Conservation (phyloP, 257 asterid genomes). For the Avicennia marina region DNA sequence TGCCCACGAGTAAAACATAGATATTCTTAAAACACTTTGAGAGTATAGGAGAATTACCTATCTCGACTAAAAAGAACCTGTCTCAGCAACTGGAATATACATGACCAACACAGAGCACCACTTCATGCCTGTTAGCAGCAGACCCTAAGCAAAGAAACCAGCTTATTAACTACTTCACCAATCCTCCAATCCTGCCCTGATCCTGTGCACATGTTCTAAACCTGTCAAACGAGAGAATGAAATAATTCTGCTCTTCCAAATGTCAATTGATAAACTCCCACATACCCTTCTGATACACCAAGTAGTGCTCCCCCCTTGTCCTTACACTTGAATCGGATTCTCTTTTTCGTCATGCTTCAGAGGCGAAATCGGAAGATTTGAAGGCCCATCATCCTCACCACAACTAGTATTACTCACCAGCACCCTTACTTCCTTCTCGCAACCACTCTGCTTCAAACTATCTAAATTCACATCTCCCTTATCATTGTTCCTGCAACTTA, state of each 20-base stretch:
- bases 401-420: conserved; percentile 37
- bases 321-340: conserved; percentile 42
- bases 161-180: conserved; percentile 41
- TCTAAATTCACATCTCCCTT: conserved; percentile 15
- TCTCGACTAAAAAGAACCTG: conserved; percentile 29
- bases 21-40: conserved; percentile 31
- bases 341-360: conserved; percentile 41
- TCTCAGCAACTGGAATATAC: conserved; percentile 49
- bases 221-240: conserved; percentile 17
- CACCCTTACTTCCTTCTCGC: conserved; percentile 32
- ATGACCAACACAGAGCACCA: conserved; percentile 38
- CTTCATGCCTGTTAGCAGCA: conserved; percentile 33
- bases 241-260: not conserved
- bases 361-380: conserved; percentile 30
- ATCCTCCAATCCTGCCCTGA: conserved; percentile 25
- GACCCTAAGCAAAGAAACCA: conserved; percentile 38
- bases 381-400: conserved; percentile 38
- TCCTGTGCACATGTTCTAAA: not conserved
- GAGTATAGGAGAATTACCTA: conserved; percentile 37
- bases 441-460: conserved; percentile 14
- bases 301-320: not conserved
- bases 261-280: not conserved
- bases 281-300: not conserved
- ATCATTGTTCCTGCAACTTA: conserved; percentile 18
- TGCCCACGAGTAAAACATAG: not conserved